These are phyloP conservation scores for Eragrostis nindensis DNA, from an alignment of 176 grass and related monocot genomes.

Conservation along the genomic window DNA sequence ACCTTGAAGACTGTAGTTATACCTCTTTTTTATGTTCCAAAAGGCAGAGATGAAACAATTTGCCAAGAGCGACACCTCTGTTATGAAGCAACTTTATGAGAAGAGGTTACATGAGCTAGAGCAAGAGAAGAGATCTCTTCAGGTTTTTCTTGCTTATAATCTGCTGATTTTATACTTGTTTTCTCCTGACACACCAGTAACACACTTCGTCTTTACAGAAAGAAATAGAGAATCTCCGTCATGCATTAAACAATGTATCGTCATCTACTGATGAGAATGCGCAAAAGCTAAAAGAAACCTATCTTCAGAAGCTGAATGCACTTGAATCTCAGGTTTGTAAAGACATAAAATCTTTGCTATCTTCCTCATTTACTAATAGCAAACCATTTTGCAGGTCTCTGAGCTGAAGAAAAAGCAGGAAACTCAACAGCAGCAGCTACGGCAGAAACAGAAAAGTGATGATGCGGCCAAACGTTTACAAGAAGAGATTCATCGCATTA, in stretches of 20 bases:
- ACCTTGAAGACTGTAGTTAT: conserved; percentile 38
- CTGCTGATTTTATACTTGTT: background rate
- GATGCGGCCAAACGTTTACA: conserved; percentile 79
- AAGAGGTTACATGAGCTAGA: conserved; percentile 84
- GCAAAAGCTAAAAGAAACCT: conserved; percentile 83
- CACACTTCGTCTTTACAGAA: conserved; percentile 62
- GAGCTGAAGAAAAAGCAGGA: conserved; percentile 95
- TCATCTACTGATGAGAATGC: conserved; percentile 64
- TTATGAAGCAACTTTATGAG: conserved; percentile 94
- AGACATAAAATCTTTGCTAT: conserved; percentile 13
- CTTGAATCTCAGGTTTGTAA: conserved; percentile 89
- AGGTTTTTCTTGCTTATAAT: conserved; percentile 56
- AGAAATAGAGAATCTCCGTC: conserved; percentile 90
- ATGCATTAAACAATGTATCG: conserved; percentile 63
- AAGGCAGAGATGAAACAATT: conserved; percentile 99
- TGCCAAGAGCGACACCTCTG: conserved; percentile 64
- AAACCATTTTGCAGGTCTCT: conserved; percentile 57
- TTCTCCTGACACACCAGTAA: conserved; percentile 22
- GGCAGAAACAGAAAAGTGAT: conserved; percentile 92
- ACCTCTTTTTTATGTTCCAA: conserved; percentile 31
- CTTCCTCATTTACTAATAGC: conserved; percentile 30
- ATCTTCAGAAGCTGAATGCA: conserved; percentile 82
- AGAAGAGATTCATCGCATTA: conserved; percentile 93
- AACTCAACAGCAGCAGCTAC: conserved; percentile 72
- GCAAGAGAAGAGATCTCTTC: conserved; percentile 84